These are phyloP conservation scores for Saksenaea oblongispora DNA, from an alignment of 371 early-diverging fungal genomes.

Conservation along the genomic window DNA sequence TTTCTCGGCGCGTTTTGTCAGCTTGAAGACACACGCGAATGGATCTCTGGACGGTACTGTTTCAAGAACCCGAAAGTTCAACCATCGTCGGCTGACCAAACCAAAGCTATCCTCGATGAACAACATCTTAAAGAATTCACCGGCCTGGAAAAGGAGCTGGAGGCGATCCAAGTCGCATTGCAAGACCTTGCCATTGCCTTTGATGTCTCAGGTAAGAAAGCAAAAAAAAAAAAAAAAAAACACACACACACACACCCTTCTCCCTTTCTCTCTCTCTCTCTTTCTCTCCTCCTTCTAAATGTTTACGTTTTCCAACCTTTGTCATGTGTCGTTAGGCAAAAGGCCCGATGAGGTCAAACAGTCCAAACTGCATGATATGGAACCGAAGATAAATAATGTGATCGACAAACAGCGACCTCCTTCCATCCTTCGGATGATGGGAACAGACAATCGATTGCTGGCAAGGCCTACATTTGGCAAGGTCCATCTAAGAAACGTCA, in stretches of 20 bases:
- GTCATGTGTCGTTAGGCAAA: conserved; percentile 2
- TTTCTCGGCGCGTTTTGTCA: conserved; percentile 52
- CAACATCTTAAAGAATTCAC: background rate
- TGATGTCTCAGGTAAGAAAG: background rate
- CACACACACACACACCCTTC: too few species aligned
- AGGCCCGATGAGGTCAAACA: conserved; percentile 2
- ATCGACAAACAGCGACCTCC: conserved; percentile 12
- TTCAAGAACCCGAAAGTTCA: conserved; percentile 1
- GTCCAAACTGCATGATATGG: background rate
- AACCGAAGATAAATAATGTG: conserved; percentile 4
- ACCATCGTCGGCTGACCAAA: background rate
- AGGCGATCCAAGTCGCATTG: background rate
- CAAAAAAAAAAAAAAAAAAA: conserved; percentile 6
- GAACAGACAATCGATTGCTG: background rate
- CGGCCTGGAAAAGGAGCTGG: background rate
- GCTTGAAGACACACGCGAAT: conserved; percentile 16
- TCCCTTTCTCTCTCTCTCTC: too few species aligned
- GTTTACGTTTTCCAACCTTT: background rate
- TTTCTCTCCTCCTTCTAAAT: background rate
- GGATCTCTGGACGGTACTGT: conserved; percentile 9
- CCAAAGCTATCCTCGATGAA: background rate
- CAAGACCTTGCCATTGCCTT: background rate
- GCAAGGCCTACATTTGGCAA: background rate
- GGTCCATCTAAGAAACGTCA: conserved; percentile 1
- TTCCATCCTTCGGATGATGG: conserved; percentile 8